These are phyloP conservation scores for Phytopythium kandeliae DNA, from an alignment of 352 stramenopile genomes.

Conservation along the genomic window DNA sequence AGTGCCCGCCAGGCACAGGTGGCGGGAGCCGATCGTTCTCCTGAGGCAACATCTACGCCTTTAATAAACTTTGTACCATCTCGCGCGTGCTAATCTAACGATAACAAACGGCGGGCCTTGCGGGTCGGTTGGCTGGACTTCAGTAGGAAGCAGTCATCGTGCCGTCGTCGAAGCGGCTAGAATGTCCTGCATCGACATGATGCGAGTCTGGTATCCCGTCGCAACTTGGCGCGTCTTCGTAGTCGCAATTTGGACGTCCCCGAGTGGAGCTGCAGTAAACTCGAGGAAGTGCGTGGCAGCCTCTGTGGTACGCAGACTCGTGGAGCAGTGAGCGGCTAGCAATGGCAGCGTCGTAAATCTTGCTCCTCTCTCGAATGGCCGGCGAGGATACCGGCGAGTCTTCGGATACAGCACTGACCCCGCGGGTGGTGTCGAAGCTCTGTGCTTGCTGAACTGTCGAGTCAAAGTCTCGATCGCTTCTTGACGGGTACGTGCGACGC, in stretches of 20 bases:
- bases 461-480: constrained; percentile 44
- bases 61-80: too few species aligned
- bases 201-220: constrained; percentile 16
- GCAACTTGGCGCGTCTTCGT: too few species aligned
- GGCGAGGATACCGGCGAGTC: neutral
- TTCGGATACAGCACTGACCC: constrained; percentile 11
- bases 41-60: constrained; percentile 9
- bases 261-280: constrained; percentile 19
- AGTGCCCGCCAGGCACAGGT: constrained; percentile 77
- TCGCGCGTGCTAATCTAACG: too few species aligned
- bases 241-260: neutral
- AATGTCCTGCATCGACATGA: constrained; percentile 78
- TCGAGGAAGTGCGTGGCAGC: constrained; percentile 14
- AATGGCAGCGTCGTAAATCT: neutral
- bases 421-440: neutral
- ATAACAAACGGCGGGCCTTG: too few species aligned
- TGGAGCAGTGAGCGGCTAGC: neutral
- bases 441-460: constrained; percentile 32
- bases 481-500: constrained; percentile 38
- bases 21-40: constrained; percentile 59
- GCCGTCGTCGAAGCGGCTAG: constrained; percentile 12
- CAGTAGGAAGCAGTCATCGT: neutral
- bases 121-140: too few species aligned
- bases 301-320: neutral
- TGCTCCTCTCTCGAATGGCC: neutral